Evolutionary conservation across 257 asterid species (phyloP).

Genomic region (Coffea eugenioides): DNA sequence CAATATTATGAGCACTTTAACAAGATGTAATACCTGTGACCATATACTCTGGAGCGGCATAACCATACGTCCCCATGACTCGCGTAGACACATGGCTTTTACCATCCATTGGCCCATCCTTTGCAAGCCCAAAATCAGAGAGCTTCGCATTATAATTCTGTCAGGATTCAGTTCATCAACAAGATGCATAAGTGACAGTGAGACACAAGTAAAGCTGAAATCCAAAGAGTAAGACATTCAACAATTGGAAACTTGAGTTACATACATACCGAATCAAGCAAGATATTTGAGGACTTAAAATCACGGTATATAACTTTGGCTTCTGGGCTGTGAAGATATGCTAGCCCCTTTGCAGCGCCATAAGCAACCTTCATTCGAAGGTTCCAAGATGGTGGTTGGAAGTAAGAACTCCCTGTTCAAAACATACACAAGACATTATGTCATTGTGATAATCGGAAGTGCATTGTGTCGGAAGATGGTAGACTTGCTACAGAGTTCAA

Average conservation of each 20-base stretch:
- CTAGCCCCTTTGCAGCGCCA: conserved; percentile 46
- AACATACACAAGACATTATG: neutral
- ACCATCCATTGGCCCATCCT: conserved; percentile 47
- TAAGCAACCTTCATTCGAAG: conserved; percentile 44
- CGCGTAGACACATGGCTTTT: conserved; percentile 44
- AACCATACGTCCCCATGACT: conserved; percentile 50
- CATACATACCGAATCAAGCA: conserved; percentile 42
- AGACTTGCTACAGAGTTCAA: conserved; percentile 1
- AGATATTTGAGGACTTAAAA: conserved; percentile 43
- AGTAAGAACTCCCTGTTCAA: conserved; percentile 38
- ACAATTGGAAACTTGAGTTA: neutral
- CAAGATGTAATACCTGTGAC: conserved; percentile 34
- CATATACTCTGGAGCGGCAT: conserved; percentile 50
- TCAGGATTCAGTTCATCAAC: neutral
- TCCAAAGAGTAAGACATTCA: neutral
- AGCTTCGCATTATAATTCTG: conserved; percentile 50
- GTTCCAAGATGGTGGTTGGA: conserved; percentile 46
- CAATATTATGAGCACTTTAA: neutral
- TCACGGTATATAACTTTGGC: conserved; percentile 49
- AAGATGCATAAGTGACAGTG: neutral
- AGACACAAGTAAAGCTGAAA: neutral
- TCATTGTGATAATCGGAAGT: neutral
- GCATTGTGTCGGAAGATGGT: neutral
- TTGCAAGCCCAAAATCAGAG: conserved; percentile 48
- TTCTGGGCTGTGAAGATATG: conserved; percentile 45